Evolutionary conservation across 768 basidiomycete species (phyloP), one percentile per base, ranked within the genome.

Genomic region (Leccinum obscurum): DNA sequence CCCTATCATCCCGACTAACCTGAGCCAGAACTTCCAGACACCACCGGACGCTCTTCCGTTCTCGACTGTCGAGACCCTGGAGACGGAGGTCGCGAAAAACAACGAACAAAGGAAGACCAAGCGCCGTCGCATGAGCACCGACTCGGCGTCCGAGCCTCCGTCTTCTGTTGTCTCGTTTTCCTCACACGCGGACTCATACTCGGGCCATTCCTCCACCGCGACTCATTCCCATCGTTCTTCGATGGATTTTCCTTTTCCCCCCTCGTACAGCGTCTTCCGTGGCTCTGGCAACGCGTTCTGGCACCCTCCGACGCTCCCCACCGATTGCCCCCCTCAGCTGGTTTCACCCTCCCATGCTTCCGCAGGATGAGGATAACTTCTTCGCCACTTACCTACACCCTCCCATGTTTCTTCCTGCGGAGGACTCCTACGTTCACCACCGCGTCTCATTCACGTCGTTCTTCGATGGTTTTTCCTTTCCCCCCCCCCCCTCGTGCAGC

Each of bases 221-320:
- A 82, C 80, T 1, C 83, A 83, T 58, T 88, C 87, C 2, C 83
- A 85, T 50, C 80, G 82, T 3, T 81, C 81, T 0, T 87, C 88
- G 15, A 83, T 88, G 76, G 88, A 91, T 30, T 80, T 78, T 54
- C 85, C 87, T 0, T 90, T 86, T 14, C 87, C 81, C 67, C 77
- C 84, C 15, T 75, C 77, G 7, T 78, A 82, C 44, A 81, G 79
- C 17, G 78, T 82, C 4, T 74, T 86, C 30, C 77, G 85, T 15
- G 85, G 83, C 6, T 82, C 81, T 6, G 82, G 80, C 0, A 83
- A 75, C 30, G 62, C 87, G 7, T 87, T 89, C 66, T 91, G 89
- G 89, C 90, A 92, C 72, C 89, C 90, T 3, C 87, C 89, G 8
- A 87, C 89, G 81, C 79, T 89, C 64, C 77, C 83, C 4, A 82